phyloP scores from a whole-genome alignment of 2,329 filamentous ascomycete species.

The Pyrenophora graminea region DNA sequence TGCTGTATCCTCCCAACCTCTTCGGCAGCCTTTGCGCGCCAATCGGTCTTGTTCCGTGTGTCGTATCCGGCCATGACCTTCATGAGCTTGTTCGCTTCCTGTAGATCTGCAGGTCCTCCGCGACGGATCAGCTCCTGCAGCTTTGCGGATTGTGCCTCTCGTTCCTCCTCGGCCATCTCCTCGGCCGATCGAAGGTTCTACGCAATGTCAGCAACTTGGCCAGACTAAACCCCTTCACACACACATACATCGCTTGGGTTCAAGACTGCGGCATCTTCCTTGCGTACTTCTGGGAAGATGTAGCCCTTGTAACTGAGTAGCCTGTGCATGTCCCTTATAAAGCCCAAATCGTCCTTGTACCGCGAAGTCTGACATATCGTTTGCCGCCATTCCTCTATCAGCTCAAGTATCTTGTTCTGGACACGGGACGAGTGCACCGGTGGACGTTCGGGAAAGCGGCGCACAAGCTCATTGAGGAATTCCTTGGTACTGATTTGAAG shows the following conservation, averaged over 20 bases:
- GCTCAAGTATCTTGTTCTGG: slow-evolving; percentile 89
- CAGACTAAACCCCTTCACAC: not conserved
- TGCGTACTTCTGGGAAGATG: slow-evolving; percentile 86
- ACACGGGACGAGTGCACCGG: slow-evolving; percentile 84
- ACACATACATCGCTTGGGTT: slow-evolving; percentile 90
- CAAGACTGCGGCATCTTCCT: slow-evolving; percentile 92
- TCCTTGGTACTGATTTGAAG: slow-evolving; percentile 98
- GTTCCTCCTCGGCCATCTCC: slow-evolving; percentile 98
- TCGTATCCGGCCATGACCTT: slow-evolving; percentile 99
- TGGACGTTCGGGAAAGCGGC: slow-evolving; percentile 91
- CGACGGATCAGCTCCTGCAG: slow-evolving; percentile 93
- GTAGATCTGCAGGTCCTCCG: slow-evolving; percentile 87
- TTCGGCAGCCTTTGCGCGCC: slow-evolving; percentile 94
- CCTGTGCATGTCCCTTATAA: slow-evolving; percentile 96
- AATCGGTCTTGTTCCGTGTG: slow-evolving; percentile 93
- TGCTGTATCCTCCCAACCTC: slow-evolving; percentile 94
- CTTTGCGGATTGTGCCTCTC: slow-evolving; percentile 94
- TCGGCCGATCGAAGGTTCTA: slow-evolving; percentile 94
- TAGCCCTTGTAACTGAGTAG: slow-evolving; percentile 97
- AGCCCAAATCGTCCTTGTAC: slow-evolving; percentile 95
- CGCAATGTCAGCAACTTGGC: slow-evolving; percentile 21
- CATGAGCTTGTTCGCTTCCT: slow-evolving; percentile 97
- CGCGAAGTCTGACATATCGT: slow-evolving; percentile 98
- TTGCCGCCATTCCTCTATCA: slow-evolving; percentile 96
- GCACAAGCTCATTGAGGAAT: slow-evolving; percentile 96